Conservation (phyloP, 208 protist species). For the Leptomonas pyrrhocoris region DNA sequence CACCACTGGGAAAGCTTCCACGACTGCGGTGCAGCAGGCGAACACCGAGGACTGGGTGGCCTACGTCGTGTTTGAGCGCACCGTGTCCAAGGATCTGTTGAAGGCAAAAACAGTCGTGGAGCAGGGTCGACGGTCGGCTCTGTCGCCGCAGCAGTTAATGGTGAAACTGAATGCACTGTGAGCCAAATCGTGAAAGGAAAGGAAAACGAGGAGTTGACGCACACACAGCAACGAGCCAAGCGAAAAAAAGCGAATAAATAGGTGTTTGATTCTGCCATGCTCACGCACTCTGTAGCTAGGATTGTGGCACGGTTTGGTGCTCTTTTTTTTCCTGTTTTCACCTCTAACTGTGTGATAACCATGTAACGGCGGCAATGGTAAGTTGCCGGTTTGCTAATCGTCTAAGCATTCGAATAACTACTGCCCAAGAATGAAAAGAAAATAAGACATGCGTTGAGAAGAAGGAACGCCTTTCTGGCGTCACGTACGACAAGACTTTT, state of each 20-base stretch:
- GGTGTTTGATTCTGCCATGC: too few species aligned
- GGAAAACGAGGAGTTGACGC: too few species aligned
- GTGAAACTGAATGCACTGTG: slow-evolving; percentile 47
- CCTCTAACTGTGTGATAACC: too few species aligned
- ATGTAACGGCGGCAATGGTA: too few species aligned
- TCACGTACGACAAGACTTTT: too few species aligned
- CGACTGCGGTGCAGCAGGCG: slow-evolving; percentile 24
- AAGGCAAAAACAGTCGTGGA: slow-evolving; percentile 51
- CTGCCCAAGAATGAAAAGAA: slow-evolving; percentile 7
- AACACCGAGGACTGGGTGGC: slow-evolving; percentile 72
- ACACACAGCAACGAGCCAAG: too few species aligned
- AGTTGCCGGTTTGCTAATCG: slow-evolving; percentile 6
- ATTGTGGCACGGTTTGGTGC: too few species aligned
- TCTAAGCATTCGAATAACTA: slow-evolving; percentile 20
- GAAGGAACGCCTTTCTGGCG: too few species aligned
- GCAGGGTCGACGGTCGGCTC: slow-evolving; percentile 48
- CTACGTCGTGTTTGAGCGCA: slow-evolving; percentile 73
- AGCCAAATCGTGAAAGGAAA: slow-evolving; percentile 6
- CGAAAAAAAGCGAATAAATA: too few species aligned
- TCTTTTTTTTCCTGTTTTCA: too few species aligned
- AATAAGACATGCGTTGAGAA: slow-evolving; percentile 6
- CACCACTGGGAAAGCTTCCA: slow-evolving; percentile 22
- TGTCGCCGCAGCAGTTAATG: slow-evolving; percentile 71
- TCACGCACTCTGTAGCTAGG: too few species aligned
- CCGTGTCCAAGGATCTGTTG: slow-evolving; percentile 69